Percentiles rank a stretch among this genome's conserved stretches.
Conservation (phyloP, 306 rosid genomes). For the Vachellia pachyceras region DNA sequence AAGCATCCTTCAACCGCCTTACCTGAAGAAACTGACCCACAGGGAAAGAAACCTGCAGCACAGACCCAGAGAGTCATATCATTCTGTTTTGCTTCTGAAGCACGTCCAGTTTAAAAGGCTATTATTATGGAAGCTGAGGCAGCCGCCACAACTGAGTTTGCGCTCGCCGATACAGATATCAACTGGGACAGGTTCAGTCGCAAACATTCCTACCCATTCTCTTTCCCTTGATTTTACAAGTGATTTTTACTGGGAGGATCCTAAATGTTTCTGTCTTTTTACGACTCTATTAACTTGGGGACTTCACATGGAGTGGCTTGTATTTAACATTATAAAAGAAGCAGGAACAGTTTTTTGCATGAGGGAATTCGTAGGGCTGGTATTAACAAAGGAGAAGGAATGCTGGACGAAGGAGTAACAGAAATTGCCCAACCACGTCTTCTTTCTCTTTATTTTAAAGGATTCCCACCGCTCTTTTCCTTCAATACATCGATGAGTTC, state of each 20-base stretch:
- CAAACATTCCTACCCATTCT: neutral
- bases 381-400: neutral
- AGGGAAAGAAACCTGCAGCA: neutral
- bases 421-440: neutral
- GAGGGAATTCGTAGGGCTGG: neutral
- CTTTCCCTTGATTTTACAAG: too few relatives aligned
- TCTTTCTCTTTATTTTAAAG: neutral
- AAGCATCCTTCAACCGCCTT: neutral
- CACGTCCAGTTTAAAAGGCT: constrained; percentile 8
- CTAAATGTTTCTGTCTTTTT: neutral
- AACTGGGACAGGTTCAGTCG: constrained; percentile 76
- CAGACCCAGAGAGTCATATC: neutral
- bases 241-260: neutral
- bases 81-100: neutral
- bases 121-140: constrained; percentile 55
- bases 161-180: constrained; percentile 76
- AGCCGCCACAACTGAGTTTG: constrained; percentile 48
- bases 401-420: neutral
- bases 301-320: neutral
- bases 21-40: neutral
- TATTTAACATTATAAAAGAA: neutral
- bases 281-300: neutral
- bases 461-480: neutral
- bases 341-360: neutral
- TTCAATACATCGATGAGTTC: neutral